These are phyloP conservation scores for Aspergillus latus DNA, from an alignment of 2,329 filamentous ascomycete species.

Conservation along the genomic window DNA sequence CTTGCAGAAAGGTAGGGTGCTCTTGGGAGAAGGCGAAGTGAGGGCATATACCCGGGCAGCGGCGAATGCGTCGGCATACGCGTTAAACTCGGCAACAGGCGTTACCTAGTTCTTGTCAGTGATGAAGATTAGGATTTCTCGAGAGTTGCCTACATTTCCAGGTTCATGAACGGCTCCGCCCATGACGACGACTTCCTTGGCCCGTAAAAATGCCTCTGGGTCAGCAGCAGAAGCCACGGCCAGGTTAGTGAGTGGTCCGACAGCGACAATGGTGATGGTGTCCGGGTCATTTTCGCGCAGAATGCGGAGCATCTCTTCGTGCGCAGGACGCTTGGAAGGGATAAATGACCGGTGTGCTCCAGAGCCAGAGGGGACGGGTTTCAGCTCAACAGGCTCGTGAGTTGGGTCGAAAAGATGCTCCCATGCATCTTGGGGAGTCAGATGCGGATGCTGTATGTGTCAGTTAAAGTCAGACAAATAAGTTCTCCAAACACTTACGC, in stretches of 20 bases:
- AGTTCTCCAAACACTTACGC: conserved; percentile 32
- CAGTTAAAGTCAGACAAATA: background rate
- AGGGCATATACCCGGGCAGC: conserved; percentile 75
- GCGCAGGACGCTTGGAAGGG: conserved; percentile 69
- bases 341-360: conserved; percentile 61
- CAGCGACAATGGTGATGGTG: conserved; percentile 83
- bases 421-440: conserved; percentile 74
- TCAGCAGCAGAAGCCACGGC: conserved; percentile 86
- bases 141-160: conserved; percentile 68
- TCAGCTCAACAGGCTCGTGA: conserved; percentile 47
- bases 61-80: conserved; percentile 80
- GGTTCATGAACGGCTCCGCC: conserved; percentile 76
- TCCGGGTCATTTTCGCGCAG: conserved; percentile 77
- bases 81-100: conserved; percentile 92
- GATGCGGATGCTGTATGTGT: conserved; percentile 64
- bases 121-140: background rate
- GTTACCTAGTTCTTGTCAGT: conserved; percentile 47
- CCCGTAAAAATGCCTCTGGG: conserved; percentile 81
- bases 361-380: conserved; percentile 42
- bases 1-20: conserved; percentile 67
- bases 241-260: conserved; percentile 91
- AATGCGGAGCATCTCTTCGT: conserved; percentile 86
- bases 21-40: conserved; percentile 73
- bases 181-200: conserved; percentile 94
- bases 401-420: conserved; percentile 62